Evolutionary conservation across 2,329 filamentous ascomycete species (phyloP).

Genomic region (Pezicula carpinea): DNA sequence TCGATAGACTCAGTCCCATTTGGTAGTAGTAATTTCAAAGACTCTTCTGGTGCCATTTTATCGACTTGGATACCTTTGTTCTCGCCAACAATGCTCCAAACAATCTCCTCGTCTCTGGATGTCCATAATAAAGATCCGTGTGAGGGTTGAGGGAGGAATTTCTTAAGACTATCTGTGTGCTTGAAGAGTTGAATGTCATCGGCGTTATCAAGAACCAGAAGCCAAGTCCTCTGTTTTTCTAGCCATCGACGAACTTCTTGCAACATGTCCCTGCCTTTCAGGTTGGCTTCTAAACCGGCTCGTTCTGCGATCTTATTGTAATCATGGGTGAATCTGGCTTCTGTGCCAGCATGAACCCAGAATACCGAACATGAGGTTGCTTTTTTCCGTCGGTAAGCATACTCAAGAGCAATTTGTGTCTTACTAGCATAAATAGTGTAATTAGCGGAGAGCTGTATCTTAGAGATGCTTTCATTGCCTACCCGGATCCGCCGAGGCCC

Average conservation of each 20-base stretch:
- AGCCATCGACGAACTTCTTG: constrained; percentile 16
- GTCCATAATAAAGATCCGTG: constrained; percentile 29
- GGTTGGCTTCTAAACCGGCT: constrained; percentile 16
- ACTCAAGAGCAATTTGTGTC: constrained; percentile 34
- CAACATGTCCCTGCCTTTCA: constrained; percentile 20
- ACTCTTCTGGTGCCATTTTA: constrained; percentile 19
- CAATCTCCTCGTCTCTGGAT: constrained; percentile 27
- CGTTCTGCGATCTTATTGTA: constrained; percentile 27
- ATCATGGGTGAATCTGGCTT: constrained; percentile 28
- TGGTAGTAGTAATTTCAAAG: constrained; percentile 4
- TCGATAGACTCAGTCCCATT: background rate
- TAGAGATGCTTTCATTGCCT: background rate
- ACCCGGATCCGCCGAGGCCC: constrained; percentile 14
- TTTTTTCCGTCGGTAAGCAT: constrained; percentile 26
- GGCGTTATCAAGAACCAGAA: constrained; percentile 32
- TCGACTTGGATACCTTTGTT: constrained; percentile 19
- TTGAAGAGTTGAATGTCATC: constrained; percentile 27
- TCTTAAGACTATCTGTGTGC: constrained; percentile 3
- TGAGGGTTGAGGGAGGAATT: constrained; percentile 23
- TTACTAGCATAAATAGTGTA: constrained; percentile 25
- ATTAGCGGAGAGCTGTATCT: background rate
- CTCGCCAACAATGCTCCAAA: constrained; percentile 20
- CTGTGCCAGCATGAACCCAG: constrained; percentile 33
- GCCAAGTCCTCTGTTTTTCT: constrained; percentile 21
- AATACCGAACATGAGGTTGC: constrained; percentile 28